A percentile compares a stretch with the other conserved stretches of the same genome.
Evolutionary conservation across 2,329 filamentous ascomycete genomes (phyloP).

Genomic region (Aurifilum marmelostoma): DNA sequence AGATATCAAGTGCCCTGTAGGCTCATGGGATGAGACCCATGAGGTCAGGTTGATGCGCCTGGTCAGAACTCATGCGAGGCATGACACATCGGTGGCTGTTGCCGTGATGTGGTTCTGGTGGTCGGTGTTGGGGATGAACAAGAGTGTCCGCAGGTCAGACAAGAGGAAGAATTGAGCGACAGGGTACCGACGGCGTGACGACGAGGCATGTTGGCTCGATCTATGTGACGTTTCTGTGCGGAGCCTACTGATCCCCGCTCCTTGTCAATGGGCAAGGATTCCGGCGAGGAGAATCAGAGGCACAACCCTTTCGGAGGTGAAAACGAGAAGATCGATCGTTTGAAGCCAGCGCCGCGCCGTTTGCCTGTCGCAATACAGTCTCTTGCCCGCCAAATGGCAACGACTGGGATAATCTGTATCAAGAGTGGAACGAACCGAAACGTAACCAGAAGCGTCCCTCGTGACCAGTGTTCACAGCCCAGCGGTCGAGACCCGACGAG

Average conservation of each 20-base stretch:
- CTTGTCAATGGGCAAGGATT: slow-evolving; percentile 43
- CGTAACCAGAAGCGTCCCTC: slow-evolving; percentile 34
- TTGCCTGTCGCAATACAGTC: slow-evolving; percentile 41
- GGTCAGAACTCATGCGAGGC: slow-evolving; percentile 52
- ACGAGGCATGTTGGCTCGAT: slow-evolving; percentile 43
- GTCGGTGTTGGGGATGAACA: slow-evolving; percentile 36
- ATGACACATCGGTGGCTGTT: slow-evolving; percentile 50
- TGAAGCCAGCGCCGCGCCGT: slow-evolving; percentile 52
- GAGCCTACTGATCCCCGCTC: slow-evolving; percentile 47
- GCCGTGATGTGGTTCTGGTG: slow-evolving; percentile 47
- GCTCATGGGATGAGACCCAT: slow-evolving; percentile 47
- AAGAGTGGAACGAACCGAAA: slow-evolving; percentile 33
- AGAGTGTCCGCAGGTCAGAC: slow-evolving; percentile 32
- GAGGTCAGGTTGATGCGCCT: slow-evolving; percentile 60
- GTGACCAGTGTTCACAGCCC: slow-evolving; percentile 62
- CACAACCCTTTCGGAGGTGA: slow-evolving; percentile 29
- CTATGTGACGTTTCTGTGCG: slow-evolving; percentile 49
- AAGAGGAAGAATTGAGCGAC: slow-evolving; percentile 28
- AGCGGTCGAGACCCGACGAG: slow-evolving; percentile 73
- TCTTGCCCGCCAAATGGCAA: slow-evolving; percentile 30
- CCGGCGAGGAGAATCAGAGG: slow-evolving; percentile 47
- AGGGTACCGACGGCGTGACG: slow-evolving; percentile 50
- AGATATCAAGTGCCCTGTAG: slow-evolving; percentile 53
- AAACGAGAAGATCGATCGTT: slow-evolving; percentile 52
- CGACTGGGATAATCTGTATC: slow-evolving; percentile 19